Conservation (phyloP, 2,329 filamentous ascomycete species). For the Scedosporium apiospermum region DNA sequence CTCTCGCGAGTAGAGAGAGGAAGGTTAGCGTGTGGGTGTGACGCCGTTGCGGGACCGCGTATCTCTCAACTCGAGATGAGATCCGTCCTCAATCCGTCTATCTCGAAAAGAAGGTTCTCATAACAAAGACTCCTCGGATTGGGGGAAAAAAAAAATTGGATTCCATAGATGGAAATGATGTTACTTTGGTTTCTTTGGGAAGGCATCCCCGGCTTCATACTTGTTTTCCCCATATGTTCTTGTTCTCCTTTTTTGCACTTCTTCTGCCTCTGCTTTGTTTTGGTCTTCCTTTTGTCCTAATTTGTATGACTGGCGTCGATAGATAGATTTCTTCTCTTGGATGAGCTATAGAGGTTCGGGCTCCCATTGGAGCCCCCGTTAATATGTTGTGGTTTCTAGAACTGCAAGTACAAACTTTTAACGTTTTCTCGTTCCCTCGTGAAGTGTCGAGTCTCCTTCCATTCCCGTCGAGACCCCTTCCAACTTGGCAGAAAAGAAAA, state of each 20-base stretch:
- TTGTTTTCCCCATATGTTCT: neutral
- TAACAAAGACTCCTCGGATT: too few relatives aligned
- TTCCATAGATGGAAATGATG: neutral
- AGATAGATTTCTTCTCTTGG: neutral
- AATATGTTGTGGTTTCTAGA: neutral
- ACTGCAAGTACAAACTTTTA: neutral
- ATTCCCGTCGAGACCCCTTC: too few relatives aligned
- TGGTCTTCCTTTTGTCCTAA: neutral
- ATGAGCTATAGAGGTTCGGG: neutral
- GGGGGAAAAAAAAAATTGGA: neutral
- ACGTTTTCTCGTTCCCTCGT: too few relatives aligned
- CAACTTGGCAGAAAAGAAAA: too few relatives aligned
- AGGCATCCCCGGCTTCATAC: neutral
- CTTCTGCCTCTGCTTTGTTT: neutral
- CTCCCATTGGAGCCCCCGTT: neutral
- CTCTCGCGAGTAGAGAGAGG: constrained; percentile 58
- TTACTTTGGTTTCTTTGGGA: neutral
- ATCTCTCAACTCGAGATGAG: too few relatives aligned
- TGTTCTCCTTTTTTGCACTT: neutral
- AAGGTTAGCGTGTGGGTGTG: neutral
- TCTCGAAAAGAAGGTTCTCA: too few relatives aligned
- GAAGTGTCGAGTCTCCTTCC: too few relatives aligned
- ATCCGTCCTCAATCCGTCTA: too few relatives aligned
- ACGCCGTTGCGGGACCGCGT: neutral
- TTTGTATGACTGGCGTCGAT: neutral